Evolutionary conservation across 23 red algal species (phyloP), one percentile per base, ranked within the genome.

Genomic region (Chondrus crispus): DNA sequence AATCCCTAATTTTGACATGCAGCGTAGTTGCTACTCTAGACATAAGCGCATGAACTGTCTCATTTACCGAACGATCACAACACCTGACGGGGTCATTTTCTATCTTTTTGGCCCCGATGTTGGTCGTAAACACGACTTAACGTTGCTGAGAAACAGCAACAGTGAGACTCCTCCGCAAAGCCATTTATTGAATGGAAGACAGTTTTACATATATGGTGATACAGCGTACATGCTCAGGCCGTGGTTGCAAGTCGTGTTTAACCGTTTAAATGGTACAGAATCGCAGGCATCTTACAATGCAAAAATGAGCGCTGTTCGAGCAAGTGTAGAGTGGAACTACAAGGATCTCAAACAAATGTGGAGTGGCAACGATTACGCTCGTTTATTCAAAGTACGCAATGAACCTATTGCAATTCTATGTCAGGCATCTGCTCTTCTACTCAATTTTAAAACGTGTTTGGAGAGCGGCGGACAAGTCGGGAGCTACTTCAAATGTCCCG

Each of bases 181-280:
- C 60, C 60, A 32, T 77, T 42, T 77, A 42, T 39, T 77, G 22
- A 37, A 46, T 77, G 71, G 38, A 39, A 10, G 26, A 0, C 71
- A 77, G 11, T 77, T 35, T 37, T 77, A 77, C 71, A 77, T 77
- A 10, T 2, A 77, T 38, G 26, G 71, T 39, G 71, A 77, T 77
- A 35, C 38, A 26, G 45, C 80, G 19, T 88, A 88, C 84, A 73
- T 88, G 62, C 29, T 76, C 32, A 44, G 84, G 39, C 84, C 84
- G 24, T 66, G 77, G 77, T 9, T 82, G 77, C 77, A 66, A 46
- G 40, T 55, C 8, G 68, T 13, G 14, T 83, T 58, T 47, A 38
- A 62, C 32, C 78, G 78, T n/a, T 33, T 39, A 26, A 83, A 11
- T 1, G 58, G 32, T 10, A 74, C 84, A 11, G 57, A 36, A 12